Conservation (phyloP, 2,329 filamentous ascomycete species). For the Xylariaceae sp. region DNA sequence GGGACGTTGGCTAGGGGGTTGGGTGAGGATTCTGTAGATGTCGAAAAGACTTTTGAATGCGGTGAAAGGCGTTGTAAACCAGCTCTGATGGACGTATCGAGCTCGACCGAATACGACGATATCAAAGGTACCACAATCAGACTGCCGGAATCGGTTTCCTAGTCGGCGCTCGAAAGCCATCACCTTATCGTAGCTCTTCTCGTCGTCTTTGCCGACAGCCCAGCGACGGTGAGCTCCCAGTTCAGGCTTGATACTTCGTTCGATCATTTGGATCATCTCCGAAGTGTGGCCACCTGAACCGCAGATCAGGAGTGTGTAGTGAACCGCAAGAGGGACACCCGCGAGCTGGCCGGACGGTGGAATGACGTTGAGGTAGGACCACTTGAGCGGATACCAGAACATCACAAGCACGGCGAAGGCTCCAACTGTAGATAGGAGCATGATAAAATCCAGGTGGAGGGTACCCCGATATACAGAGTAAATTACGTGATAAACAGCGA, state of each 20-base stretch:
- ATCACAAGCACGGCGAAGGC: too few relatives aligned
- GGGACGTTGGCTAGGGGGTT: constrained; percentile 23
- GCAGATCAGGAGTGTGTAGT: constrained; percentile 72
- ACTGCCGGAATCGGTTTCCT: constrained; percentile 28
- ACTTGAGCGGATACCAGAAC: too few relatives aligned
- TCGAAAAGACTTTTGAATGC: constrained; percentile 61
- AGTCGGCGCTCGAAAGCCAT: constrained; percentile 44
- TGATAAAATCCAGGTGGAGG: too few relatives aligned
- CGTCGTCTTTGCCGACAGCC: constrained; percentile 72
- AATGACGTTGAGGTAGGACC: too few relatives aligned
- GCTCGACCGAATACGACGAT: constrained; percentile 71
- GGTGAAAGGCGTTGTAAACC: constrained; percentile 68
- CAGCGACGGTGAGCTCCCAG: constrained; percentile 69
- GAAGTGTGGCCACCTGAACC: constrained; percentile 93
- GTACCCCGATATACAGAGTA: too few relatives aligned
- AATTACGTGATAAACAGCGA: too few relatives aligned
- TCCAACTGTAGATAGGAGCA: too few relatives aligned
- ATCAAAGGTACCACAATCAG: constrained; percentile 50
- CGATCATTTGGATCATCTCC: constrained; percentile 87
- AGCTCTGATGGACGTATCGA: constrained; percentile 75
- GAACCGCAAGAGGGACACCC: too few relatives aligned
- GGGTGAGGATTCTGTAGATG: constrained; percentile 54
- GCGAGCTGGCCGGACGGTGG: too few relatives aligned
- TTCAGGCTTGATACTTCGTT: constrained; percentile 50
- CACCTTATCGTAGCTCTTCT: constrained; percentile 65